Conservation (phyloP, 2,329 filamentous ascomycete species). For the Immersiporthe knoxdaviesiana region DNA sequence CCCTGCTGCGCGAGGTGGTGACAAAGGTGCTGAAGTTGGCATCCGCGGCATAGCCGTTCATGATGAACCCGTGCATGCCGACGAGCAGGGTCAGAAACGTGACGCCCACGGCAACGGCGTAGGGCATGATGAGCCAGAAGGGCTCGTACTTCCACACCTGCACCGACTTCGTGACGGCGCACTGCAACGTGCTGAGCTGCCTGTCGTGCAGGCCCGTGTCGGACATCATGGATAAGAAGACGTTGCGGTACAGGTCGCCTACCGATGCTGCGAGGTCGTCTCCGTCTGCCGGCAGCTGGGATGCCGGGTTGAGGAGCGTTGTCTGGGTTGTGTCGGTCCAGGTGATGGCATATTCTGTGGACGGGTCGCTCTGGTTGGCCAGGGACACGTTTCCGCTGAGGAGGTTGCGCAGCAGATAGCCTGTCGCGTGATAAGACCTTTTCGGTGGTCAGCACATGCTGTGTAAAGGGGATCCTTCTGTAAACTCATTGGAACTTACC, state of each 20-base stretch:
- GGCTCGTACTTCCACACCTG: slow-evolving; percentile 30
- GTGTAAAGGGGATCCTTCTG: neutral
- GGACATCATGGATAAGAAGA: slow-evolving; percentile 29
- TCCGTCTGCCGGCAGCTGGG: slow-evolving; percentile 9
- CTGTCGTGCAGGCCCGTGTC: slow-evolving; percentile 25
- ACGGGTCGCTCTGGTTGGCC: slow-evolving; percentile 13
- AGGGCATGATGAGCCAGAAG: slow-evolving; percentile 28
- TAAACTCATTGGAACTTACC: slow-evolving; percentile 17
- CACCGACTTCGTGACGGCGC: slow-evolving; percentile 14
- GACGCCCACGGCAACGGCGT: slow-evolving; percentile 26
- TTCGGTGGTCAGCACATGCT: neutral
- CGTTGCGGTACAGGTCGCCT: slow-evolving; percentile 19
- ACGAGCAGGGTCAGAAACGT: slow-evolving; percentile 22
- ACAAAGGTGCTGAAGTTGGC: slow-evolving; percentile 26
- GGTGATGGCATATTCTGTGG: slow-evolving; percentile 21
- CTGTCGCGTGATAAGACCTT: slow-evolving; percentile 28
- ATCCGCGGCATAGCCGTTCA: slow-evolving; percentile 27
- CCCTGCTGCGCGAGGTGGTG: slow-evolving; percentile 25
- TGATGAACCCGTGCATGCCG: slow-evolving; percentile 24
- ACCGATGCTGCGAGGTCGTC: slow-evolving; percentile 21
- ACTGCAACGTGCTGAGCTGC: slow-evolving; percentile 2
- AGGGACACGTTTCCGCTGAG: slow-evolving; percentile 28
- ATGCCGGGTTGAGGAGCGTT: slow-evolving; percentile 19
- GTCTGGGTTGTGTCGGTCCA: slow-evolving; percentile 18
- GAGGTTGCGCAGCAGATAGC: slow-evolving; percentile 24